These are phyloP conservation scores for Globisporangium barbulae DNA, from an alignment of 352 stramenopile genomes.

Conservation along the genomic window DNA sequence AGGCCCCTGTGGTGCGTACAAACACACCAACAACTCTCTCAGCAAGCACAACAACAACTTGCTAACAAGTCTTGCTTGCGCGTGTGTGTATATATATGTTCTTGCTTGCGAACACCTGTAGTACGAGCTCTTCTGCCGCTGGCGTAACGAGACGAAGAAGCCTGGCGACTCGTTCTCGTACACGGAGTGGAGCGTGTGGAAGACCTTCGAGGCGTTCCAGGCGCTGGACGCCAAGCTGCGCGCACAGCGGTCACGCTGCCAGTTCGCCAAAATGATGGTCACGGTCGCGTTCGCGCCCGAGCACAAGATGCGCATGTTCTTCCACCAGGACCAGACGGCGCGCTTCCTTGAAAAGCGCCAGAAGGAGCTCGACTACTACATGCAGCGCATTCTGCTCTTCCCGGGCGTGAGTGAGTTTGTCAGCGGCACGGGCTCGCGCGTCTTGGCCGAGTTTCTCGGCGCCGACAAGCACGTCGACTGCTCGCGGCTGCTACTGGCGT, in stretches of 20 bases:
- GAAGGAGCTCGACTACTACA: constrained; percentile 80
- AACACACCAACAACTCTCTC: background rate
- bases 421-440: constrained; percentile 39
- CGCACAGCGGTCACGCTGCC: constrained; percentile 28
- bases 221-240: constrained; percentile 66
- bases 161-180: constrained; percentile 30
- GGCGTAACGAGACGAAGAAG: constrained; percentile 38
- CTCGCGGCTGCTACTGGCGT: constrained; percentile 20
- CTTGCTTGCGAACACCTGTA: constrained; percentile 10
- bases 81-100: constrained; percentile 4
- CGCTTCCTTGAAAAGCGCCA: constrained; percentile 74
- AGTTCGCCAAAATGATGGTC: constrained; percentile 83
- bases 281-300: constrained; percentile 69
- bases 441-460: constrained; percentile 63
- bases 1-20: constrained; percentile 44
- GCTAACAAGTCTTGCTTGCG: background rate
- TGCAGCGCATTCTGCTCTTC: constrained; percentile 80
- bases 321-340: constrained; percentile 65
- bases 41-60: background rate
- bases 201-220: constrained; percentile 80
- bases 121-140: constrained; percentile 57
- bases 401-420: constrained; percentile 63
- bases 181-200: constrained; percentile 76
- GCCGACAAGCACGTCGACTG: constrained; percentile 49
- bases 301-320: constrained; percentile 69